Conservation (phyloP, 441 rosid genomes). For the Adansonia grandidieri region DNA sequence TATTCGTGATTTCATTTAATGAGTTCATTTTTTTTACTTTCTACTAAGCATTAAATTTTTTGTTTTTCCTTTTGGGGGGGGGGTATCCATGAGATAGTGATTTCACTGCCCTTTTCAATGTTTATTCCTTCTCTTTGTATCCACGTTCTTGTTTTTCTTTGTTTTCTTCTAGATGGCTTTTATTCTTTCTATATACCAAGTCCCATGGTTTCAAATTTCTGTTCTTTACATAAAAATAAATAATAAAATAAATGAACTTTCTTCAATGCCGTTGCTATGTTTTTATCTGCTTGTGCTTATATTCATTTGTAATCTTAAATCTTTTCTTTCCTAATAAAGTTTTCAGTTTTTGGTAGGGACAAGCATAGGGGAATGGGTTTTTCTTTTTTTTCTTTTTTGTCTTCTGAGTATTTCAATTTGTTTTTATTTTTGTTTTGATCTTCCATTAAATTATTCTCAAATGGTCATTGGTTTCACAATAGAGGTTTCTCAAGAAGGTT, state of each 20-base stretch:
- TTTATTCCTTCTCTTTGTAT: constrained; percentile 86
- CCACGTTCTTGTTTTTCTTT: constrained; percentile 49
- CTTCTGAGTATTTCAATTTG: constrained; percentile 54
- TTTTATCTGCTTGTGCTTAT: constrained; percentile 63
- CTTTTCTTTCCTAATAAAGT: constrained; percentile 32
- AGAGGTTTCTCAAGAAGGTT: constrained; percentile 40
- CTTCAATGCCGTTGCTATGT: constrained; percentile 41
- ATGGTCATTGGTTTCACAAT: constrained; percentile 38
- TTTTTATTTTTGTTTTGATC: constrained; percentile 28
- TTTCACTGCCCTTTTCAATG: constrained; percentile 89
- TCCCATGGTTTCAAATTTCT: constrained; percentile 36
- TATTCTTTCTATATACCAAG: constrained; percentile 35
- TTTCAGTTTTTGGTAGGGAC: constrained; percentile 49
- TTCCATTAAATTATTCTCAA: constrained; percentile 28
- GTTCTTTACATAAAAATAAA: constrained; percentile 23
- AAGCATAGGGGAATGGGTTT: constrained; percentile 51
- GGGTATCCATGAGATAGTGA: constrained; percentile 58
- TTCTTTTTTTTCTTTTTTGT: constrained; percentile 46
- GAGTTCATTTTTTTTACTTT: constrained; percentile 26
- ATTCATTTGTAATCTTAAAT: constrained; percentile 37
- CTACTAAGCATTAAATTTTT: constrained; percentile 34
- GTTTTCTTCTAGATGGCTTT: constrained; percentile 52
- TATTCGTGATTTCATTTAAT: constrained; percentile 27
- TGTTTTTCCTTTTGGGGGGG: not conserved
- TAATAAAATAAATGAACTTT: constrained; percentile 15